Evolutionary conservation across 2,329 filamentous ascomycete species (phyloP).

Genomic region (Fusarium coffeatum): DNA sequence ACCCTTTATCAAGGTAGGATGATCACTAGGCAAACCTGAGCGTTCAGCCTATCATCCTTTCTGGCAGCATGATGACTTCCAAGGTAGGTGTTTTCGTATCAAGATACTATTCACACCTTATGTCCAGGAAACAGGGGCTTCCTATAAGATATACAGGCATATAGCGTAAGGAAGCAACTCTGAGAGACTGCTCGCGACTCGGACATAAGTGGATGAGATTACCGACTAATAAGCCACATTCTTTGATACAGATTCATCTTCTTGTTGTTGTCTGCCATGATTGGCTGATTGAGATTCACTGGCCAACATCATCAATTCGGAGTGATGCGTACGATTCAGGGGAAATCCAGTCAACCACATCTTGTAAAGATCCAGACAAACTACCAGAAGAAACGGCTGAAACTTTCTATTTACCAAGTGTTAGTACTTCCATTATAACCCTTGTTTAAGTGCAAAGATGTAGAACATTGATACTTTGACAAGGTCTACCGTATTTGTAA

Average conservation of each 20-base stretch:
- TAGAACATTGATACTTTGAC: background rate
- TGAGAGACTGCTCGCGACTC: background rate
- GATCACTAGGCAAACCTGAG: background rate
- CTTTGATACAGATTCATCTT: background rate
- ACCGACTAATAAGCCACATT: background rate
- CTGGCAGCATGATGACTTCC: background rate
- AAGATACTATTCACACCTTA: background rate
- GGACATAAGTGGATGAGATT: background rate
- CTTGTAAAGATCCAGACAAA: background rate
- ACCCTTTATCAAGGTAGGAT: background rate
- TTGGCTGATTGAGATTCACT: background rate
- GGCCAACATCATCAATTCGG: background rate
- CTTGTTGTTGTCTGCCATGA: background rate
- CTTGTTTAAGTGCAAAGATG: background rate
- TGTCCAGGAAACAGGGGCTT: background rate
- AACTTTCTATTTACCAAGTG: fast-evolving
- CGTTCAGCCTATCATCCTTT: no score
- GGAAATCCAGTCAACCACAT: background rate
- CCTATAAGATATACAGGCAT: background rate
- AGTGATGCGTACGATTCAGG: background rate
- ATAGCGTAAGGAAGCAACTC: background rate
- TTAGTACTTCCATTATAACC: no score
- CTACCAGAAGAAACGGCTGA: no score
- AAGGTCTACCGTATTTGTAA: background rate
- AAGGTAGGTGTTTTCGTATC: background rate